A percentile compares a stretch with the other conserved stretches of the same genome.
phyloP scores from a whole-genome alignment of 2,329 filamentous ascomycete genomes.

The Fusarium humuli region DNA sequence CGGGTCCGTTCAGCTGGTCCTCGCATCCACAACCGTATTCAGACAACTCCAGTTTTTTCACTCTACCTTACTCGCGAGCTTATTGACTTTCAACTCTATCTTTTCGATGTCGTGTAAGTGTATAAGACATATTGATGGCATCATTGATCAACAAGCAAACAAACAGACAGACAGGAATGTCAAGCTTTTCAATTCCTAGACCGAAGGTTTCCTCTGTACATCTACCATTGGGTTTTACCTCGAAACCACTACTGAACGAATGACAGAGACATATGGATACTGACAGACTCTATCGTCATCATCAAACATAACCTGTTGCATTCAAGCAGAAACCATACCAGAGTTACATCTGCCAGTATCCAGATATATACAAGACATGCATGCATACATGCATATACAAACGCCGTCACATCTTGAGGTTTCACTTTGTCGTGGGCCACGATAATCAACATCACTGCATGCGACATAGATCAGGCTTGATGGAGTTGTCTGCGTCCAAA shows the following conservation, averaged over 20 bases:
- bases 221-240: not conserved
- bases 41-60: constrained; percentile 29
- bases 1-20: constrained; percentile 31
- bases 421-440: constrained; percentile 2
- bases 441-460: constrained; percentile 4
- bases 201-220: not conserved
- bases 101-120: constrained; percentile 20
- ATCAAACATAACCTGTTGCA: constrained; percentile 6
- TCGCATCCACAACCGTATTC: constrained; percentile 31
- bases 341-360: not conserved
- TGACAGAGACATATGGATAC: not conserved
- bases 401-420: constrained; percentile 6
- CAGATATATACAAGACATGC: constrained; percentile 6
- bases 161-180: not conserved
- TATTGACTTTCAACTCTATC: constrained; percentile 15
- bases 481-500: constrained; percentile 12
- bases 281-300: constrained; percentile 6
- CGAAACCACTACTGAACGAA: not conserved
- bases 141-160: not conserved
- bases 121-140: not conserved
- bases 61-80: constrained; percentile 31
- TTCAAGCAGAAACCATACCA: not conserved
- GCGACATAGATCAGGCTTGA: constrained; percentile 6
- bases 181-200: not conserved
- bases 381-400: not conserved